These are phyloP conservation scores for Eurotiales sp. DNA, from an alignment of 2,329 filamentous ascomycete genomes.

Conservation along the genomic window DNA sequence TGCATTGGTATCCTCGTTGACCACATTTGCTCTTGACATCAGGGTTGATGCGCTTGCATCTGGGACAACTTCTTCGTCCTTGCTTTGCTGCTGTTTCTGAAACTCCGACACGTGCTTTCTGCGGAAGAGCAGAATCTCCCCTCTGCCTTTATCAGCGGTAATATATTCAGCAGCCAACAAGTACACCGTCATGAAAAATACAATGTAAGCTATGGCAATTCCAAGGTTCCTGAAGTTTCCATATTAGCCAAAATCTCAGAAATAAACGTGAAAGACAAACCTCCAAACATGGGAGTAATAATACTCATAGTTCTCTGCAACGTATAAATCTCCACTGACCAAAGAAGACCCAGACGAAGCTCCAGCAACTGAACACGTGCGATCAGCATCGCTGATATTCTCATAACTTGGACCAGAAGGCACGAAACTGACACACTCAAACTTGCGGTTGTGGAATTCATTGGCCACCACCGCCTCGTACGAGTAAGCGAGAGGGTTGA, in stretches of 20 bases:
- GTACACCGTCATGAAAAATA: constrained; percentile 60
- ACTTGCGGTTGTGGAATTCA: constrained; percentile 68
- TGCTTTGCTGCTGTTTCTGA: constrained; percentile 15
- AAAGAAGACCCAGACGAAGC: constrained; percentile 47
- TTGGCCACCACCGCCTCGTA: constrained; percentile 81
- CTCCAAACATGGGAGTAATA: constrained; percentile 57
- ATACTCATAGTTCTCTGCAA: constrained; percentile 55
- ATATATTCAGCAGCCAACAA: constrained; percentile 43
- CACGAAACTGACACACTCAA: constrained; percentile 47
- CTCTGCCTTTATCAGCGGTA: constrained; percentile 66
- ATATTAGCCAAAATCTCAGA: not conserved
- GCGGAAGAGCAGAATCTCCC: constrained; percentile 69
- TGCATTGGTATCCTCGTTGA: not conserved
- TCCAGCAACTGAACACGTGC: constrained; percentile 59
- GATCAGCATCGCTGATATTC: constrained; percentile 30
- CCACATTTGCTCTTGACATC: not conserved
- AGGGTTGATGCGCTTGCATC: constrained; percentile 12
- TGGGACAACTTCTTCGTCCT: constrained; percentile 13
- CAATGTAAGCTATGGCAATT: constrained; percentile 60
- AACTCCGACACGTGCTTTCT: constrained; percentile 39
- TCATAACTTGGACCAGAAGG: constrained; percentile 41
- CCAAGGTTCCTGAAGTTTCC: constrained; percentile 54
- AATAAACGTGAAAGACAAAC: not conserved
- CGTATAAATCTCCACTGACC: constrained; percentile 58
- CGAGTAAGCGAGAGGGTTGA: constrained; percentile 73